Percentiles rank a stretch among this genome's conserved stretches.
These are phyloP conservation scores for Whalleya microplaca DNA, from an alignment of 2,329 filamentous ascomycete genomes.

Conservation along the genomic window DNA sequence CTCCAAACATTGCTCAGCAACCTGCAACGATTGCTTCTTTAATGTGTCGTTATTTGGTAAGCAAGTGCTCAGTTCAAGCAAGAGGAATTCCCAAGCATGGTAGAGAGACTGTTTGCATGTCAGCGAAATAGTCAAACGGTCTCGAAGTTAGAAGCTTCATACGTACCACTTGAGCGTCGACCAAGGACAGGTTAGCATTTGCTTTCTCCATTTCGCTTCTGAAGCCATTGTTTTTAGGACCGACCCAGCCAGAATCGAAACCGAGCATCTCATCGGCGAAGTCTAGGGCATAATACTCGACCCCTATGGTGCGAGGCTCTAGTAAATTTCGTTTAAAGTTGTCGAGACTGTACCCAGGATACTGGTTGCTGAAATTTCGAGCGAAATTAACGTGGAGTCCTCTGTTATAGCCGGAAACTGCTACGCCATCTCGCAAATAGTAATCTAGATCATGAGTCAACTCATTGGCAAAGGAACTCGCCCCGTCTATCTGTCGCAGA, in stretches of 20 bases:
- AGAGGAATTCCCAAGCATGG: conserved; percentile 85
- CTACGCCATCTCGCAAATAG: conserved; percentile 76
- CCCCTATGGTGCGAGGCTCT: conserved; percentile 67
- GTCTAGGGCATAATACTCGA: conserved; percentile 77
- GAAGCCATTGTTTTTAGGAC: conserved; percentile 72
- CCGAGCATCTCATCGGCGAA: conserved; percentile 76
- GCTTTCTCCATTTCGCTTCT: conserved; percentile 80
- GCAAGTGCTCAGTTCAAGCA: conserved; percentile 77
- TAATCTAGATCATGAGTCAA: conserved; percentile 78
- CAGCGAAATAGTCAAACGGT: conserved; percentile 19
- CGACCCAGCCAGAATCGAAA: conserved; percentile 79
- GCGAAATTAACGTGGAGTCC: conserved; percentile 86
- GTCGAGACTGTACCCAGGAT: conserved; percentile 71
- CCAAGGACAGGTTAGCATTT: conserved; percentile 87
- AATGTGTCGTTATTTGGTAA: conserved; percentile 58
- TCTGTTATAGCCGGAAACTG: conserved; percentile 81
- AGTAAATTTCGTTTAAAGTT: conserved; percentile 80
- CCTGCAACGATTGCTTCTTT: conserved; percentile 71
- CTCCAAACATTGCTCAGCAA: conserved; percentile 76
- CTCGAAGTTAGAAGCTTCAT: conserved; percentile 40
- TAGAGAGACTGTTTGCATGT: conserved; percentile 67
- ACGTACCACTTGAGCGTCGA: conserved; percentile 86
- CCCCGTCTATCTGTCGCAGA: conserved; percentile 75
- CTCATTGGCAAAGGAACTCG: conserved; percentile 66
- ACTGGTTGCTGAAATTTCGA: conserved; percentile 81